These are phyloP conservation scores for Mycena sp. DNA, from an alignment of 1,284 basidiomycete species.

Conservation along the genomic window DNA sequence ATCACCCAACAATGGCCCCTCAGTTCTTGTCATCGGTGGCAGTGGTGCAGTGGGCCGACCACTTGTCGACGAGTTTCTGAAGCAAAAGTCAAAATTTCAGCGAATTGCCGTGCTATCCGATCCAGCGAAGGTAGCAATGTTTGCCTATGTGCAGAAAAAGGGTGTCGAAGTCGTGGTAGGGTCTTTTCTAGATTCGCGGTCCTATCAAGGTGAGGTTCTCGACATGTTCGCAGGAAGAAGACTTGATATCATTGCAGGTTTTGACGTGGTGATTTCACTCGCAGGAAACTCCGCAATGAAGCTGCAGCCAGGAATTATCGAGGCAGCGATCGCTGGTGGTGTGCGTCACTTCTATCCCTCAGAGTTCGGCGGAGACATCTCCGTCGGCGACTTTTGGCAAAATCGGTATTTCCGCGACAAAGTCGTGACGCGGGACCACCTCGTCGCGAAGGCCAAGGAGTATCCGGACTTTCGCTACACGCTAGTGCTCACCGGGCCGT, in stretches of 20 bases:
- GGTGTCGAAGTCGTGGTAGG: constrained; percentile 3
- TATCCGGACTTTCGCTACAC: constrained; percentile 7
- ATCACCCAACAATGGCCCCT: no score
- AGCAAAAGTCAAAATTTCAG: background rate
- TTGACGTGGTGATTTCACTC: constrained; percentile 12
- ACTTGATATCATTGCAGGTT: background rate
- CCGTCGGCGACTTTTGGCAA: constrained; percentile 1
- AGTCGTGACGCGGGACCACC: constrained; percentile 16
- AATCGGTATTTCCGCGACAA: constrained; percentile 19
- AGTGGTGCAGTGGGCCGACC: constrained; percentile 15
- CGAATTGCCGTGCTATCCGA: constrained; percentile 15
- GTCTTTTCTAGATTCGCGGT: background rate
- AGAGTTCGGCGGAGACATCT: constrained; percentile 9
- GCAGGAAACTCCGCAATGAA: constrained; percentile 8
- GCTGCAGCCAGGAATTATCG: constrained; percentile 16
- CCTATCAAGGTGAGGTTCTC: background rate
- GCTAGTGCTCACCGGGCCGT: constrained; percentile 10
- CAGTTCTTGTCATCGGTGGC: constrained; percentile 12
- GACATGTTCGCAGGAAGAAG: no score
- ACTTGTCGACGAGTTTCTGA: constrained; percentile 5
- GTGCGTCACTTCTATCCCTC: constrained; percentile 20
- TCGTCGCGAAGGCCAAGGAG: constrained; percentile 1
- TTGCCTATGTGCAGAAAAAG: background rate
- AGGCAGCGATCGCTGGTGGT: constrained; percentile 6
- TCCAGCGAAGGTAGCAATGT: background rate